A percentile compares a stretch with the other conserved stretches of the same genome.
These are phyloP conservation scores for Russula olivacea DNA, from an alignment of 768 basidiomycete species.

Conservation along the genomic window DNA sequence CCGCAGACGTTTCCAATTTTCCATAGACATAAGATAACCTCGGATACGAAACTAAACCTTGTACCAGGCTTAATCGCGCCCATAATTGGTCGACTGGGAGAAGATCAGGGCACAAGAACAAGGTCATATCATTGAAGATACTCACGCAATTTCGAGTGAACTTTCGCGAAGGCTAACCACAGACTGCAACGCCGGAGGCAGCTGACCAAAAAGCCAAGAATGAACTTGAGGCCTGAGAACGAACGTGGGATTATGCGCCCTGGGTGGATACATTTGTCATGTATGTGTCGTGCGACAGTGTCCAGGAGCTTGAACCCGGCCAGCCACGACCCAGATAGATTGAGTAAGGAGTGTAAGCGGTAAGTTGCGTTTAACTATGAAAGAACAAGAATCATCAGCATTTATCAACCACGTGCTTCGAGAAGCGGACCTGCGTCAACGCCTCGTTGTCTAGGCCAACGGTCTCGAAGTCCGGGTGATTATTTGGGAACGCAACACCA, in stretches of 20 bases:
- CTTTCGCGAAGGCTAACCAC: slow-evolving; percentile 4
- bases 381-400: slow-evolving; percentile 1
- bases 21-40: slow-evolving; percentile 23
- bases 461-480: slow-evolving; percentile 12
- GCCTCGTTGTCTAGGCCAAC: slow-evolving; percentile 13
- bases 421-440: slow-evolving; percentile 14
- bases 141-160: slow-evolving; percentile 13
- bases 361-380: slow-evolving; percentile 21
- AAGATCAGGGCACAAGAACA: slow-evolving; percentile 2
- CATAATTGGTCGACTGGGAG: slow-evolving; percentile 21
- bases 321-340: slow-evolving; percentile 21
- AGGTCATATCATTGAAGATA: neutral
- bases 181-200: neutral
- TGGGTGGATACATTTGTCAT: neutral
- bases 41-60: slow-evolving; percentile 15
- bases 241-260: slow-evolving; percentile 6
- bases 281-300: slow-evolving; percentile 4
- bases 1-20: slow-evolving; percentile 23
- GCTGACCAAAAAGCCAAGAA: neutral
- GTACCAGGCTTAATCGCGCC: slow-evolving; percentile 14
- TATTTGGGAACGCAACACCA: neutral
- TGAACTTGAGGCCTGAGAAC: slow-evolving; percentile 4
- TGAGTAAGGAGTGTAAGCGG: slow-evolving; percentile 20
- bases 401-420: neutral
- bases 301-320: slow-evolving; percentile 23